phyloP scores from a whole-genome alignment of 164 flowering plant genomes.

The Tetrastigma voinierianum region DNA sequence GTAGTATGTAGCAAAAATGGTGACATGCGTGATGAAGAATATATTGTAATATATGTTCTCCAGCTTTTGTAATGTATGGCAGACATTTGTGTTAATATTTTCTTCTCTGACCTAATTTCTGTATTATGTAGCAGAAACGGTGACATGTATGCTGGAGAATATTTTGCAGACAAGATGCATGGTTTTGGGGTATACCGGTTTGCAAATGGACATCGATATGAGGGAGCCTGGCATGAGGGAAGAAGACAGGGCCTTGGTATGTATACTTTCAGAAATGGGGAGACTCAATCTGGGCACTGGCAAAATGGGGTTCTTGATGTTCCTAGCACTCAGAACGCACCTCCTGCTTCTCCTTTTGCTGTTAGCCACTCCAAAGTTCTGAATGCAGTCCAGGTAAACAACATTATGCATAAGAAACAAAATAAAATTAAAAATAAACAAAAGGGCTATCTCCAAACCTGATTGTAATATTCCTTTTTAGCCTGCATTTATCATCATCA shows the following conservation, averaged over 20 bases:
- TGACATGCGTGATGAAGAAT: no score
- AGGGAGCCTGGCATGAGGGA: conserved; percentile 95
- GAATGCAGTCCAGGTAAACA: conserved; percentile 71
- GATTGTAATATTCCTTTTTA: no score
- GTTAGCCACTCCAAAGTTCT: conserved; percentile 63
- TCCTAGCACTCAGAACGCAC: conserved; percentile 45
- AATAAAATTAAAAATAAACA: no score
- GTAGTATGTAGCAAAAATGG: no score
- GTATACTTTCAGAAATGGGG: conserved; percentile 83
- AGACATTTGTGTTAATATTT: no score
- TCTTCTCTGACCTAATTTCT: no score
- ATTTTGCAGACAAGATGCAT: conserved; percentile 97
- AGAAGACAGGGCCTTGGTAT: conserved; percentile 84
- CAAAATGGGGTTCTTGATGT: conserved; percentile 73
- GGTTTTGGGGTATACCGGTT: conserved; percentile 90
- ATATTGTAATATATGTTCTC: no score
- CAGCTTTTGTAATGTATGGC: neutral
- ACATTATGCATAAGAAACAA: neutral
- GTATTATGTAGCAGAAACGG: conserved; percentile 60
- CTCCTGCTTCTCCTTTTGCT: conserved; percentile 60
- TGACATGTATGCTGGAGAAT: conserved; percentile 90
- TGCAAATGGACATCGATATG: conserved; percentile 83
- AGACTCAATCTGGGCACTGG: conserved; percentile 87
- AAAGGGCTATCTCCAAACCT: no score
- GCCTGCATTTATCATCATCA: no score